These are phyloP conservation scores for Yamadazyma triangularis DNA, from an alignment of 1,139 yeast genomes.

Conservation along the genomic window DNA sequence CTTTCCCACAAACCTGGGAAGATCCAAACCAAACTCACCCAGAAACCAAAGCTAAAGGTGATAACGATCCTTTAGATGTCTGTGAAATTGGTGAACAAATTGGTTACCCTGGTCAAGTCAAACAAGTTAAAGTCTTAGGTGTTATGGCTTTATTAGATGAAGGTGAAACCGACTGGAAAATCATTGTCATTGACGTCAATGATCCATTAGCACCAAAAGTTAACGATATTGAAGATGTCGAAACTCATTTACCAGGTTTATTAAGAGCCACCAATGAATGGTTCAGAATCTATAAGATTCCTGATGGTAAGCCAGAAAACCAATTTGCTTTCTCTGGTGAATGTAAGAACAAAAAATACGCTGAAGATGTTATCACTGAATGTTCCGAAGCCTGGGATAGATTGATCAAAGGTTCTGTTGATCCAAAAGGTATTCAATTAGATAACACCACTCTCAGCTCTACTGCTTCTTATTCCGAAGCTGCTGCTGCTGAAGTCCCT, in stretches of 20 bases:
- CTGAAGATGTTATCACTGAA: conserved; percentile 66
- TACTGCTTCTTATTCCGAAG: conserved; percentile 48
- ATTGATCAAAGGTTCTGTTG: conserved; percentile 54
- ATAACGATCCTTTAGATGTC: conserved; percentile 94
- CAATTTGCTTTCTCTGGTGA: conserved; percentile 83
- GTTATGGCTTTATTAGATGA: conserved; percentile 93
- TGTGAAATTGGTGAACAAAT: conserved; percentile 82
- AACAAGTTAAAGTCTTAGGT: conserved; percentile 86
- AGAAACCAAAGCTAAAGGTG: conserved; percentile 83
- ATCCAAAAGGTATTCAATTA: conserved; percentile 54
- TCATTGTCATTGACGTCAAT: conserved; percentile 74
- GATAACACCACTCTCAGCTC: conserved; percentile 68
- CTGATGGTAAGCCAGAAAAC: conserved; percentile 89
- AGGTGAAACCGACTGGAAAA: conserved; percentile 98
- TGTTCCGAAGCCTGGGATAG: conserved; percentile 78
- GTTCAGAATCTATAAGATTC: conserved; percentile 94
- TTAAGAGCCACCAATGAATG: conserved; percentile 82
- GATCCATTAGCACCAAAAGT: conserved; percentile 78
- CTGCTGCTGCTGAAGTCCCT: conserved; percentile 55
- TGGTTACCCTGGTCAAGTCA: conserved; percentile 70
- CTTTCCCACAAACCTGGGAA: conserved; percentile 99
- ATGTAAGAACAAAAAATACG: conserved; percentile 65
- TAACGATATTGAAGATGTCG: conserved; percentile 80
- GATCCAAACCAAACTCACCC: conserved; percentile 57
- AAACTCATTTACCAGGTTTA: conserved; percentile 76